Evolutionary conservation across 495 filamentous ascomycete species (phyloP).

Genomic region (Chaetomium tenue): DNA sequence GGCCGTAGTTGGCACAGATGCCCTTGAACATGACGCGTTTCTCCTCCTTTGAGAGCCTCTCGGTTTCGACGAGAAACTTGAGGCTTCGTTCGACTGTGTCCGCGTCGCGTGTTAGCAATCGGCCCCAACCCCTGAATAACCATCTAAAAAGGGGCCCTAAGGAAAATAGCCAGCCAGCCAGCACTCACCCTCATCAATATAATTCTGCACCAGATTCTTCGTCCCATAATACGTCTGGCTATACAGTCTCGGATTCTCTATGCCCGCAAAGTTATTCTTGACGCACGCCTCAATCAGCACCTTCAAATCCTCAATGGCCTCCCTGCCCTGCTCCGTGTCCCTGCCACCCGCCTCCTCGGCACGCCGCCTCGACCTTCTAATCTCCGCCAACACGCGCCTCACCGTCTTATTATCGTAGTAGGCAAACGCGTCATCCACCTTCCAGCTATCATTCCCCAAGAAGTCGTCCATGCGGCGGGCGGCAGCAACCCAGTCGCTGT

Average conservation of each 20-base stretch:
- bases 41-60: constrained; percentile 63
- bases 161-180: not conserved
- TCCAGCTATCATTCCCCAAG: constrained; percentile 84
- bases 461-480: constrained; percentile 78
- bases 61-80: constrained; percentile 63
- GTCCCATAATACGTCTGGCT: constrained; percentile 96
- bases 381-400: constrained; percentile 67
- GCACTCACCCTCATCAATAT: constrained; percentile 70
- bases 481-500: constrained; percentile 75
- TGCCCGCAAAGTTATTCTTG: constrained; percentile 93
- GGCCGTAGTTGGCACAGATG: constrained; percentile 84
- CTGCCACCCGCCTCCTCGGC: constrained; percentile 51
- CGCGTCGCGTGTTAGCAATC: not conserved
- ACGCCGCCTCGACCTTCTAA: constrained; percentile 57
- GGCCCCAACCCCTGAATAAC: not conserved
- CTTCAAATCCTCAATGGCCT: constrained; percentile 69
- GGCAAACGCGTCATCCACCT: constrained; percentile 80
- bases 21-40: constrained; percentile 87
- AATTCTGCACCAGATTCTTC: constrained; percentile 85
- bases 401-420: constrained; percentile 91
- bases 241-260: constrained; percentile 92
- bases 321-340: constrained; percentile 31
- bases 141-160: not conserved
- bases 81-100: constrained; percentile 58
- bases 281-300: constrained; percentile 81